Conservation (phyloP, 1,139 yeast genomes). For the Kluyveromyces sp. region DNA sequence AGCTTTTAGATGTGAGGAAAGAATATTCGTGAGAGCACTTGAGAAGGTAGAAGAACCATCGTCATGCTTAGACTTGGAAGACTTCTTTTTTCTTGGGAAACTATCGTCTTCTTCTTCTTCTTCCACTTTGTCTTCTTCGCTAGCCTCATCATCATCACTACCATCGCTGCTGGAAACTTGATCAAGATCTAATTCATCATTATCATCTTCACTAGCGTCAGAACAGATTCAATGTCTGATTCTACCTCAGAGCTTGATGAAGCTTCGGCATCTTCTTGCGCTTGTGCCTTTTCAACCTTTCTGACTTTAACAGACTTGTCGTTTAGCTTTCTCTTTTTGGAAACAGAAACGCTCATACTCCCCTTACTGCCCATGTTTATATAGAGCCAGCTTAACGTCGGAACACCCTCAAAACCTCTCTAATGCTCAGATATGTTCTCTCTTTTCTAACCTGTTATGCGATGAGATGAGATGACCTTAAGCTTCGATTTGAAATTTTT, state of each 20-base stretch:
- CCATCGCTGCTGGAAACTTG: constrained; percentile 12
- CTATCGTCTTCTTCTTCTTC: constrained; percentile 33
- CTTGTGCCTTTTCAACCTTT: not conserved
- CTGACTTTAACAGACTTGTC: constrained; percentile 2
- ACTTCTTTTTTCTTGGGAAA: constrained; percentile 41
- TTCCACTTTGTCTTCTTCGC: constrained; percentile 10
- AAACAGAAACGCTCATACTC: constrained; percentile 3
- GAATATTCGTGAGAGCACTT: constrained; percentile 72
- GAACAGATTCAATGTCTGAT: not conserved
- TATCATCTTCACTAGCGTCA: constrained; percentile 5
- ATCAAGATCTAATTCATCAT: constrained; percentile 12
- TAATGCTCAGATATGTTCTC: not conserved
- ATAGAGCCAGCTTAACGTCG: not conserved
- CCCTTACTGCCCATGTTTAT: constrained; percentile 3
- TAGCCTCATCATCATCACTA: not conserved
- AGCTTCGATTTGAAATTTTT: not conserved
- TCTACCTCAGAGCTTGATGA: not conserved
- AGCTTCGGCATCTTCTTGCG: not conserved
- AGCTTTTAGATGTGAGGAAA: constrained; percentile 80
- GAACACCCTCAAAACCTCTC: not conserved
- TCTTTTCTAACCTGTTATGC: not conserved
- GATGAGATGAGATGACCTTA: constrained; percentile 2
- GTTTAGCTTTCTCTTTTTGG: constrained; percentile 7
- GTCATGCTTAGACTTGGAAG: constrained; percentile 47
- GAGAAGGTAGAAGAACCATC: constrained; percentile 75